These are phyloP conservation scores for Boletus rufocinnamomeus DNA, from an alignment of 768 basidiomycete genomes.

Conservation along the genomic window DNA sequence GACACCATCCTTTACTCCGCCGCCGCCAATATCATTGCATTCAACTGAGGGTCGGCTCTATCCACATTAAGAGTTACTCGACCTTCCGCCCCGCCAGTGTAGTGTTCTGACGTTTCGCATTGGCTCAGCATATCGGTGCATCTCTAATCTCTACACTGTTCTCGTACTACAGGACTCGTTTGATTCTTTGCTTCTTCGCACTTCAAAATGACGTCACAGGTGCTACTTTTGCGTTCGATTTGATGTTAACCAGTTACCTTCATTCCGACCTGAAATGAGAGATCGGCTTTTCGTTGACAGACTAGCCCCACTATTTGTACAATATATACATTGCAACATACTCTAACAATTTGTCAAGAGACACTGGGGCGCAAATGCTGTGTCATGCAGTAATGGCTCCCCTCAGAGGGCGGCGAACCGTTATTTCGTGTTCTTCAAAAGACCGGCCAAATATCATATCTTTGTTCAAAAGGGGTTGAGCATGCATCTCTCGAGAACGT, in stretches of 20 bases:
- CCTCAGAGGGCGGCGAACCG: constrained; percentile 1
- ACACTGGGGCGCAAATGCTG: too few relatives aligned
- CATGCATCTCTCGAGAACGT: not conserved
- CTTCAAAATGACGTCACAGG: not conserved
- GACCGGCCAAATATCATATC: constrained; percentile 5
- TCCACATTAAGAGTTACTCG: not conserved
- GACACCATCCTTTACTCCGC: constrained; percentile 4
- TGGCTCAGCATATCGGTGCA: not conserved
- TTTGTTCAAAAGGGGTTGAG: not conserved
- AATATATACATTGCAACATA: too few relatives aligned
- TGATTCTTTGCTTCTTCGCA: not conserved
- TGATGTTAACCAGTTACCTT: not conserved
- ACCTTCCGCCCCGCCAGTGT: too few relatives aligned
- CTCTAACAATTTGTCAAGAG: too few relatives aligned
- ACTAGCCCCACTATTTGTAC: too few relatives aligned
- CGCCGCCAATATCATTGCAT: not conserved
- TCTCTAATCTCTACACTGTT: not conserved
- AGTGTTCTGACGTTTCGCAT: too few relatives aligned
- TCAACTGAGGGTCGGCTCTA: not conserved
- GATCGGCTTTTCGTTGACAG: too few relatives aligned
- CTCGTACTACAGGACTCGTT: too few relatives aligned
- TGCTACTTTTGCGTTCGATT: too few relatives aligned
- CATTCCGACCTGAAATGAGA: too few relatives aligned
- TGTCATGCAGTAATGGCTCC: not conserved
- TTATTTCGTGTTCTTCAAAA: constrained; percentile 12